Base-by-base conservation (phyloP, 2,329 filamentous ascomycete species). In the Aspergillus persii region DNA sequence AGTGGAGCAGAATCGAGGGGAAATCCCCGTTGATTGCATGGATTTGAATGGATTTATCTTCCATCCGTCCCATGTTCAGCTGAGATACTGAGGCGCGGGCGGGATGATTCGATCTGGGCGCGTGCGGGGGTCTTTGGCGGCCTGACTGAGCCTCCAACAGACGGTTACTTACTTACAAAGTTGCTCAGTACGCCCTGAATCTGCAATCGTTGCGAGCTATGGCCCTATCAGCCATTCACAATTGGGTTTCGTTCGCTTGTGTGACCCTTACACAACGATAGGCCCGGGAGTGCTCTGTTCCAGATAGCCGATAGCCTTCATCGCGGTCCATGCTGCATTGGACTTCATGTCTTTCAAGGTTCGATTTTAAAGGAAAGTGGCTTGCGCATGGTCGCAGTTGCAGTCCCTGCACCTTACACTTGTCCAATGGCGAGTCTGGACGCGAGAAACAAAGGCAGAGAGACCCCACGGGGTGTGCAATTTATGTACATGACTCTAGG, bases 81-180 rank as follows among this genome's bases (percentile, higher is more conserved):
- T 64, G 61, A 64, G 33, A 57, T 50, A 5, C 50, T 23, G 18
- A 23, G 52, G 47, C 7, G 30, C 30, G n/a, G 31, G 26, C 26
- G 56, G 49, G 18, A 55, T 61, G 51, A 63, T 58, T 63, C 48
- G 61, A 63, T 60, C 46, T 50, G 51, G 44, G 51, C 18, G 33
- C 50, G 46, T 65, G 59, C 61, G 61, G 63, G 61, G 57, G 18
- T 23, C 18, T 23, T 23, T 23, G 18, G 18, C 18, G 18, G 18
- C 18, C 18, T 23, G 18, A 23, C 18, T 23, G 18, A 23, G 18
- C 18, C 18, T 23, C 18, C 18, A 23, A 23, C 18, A 23, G 18
- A 23, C 18, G 18, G 18, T 23, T 23, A 23, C 18, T 23, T 23
- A 23, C 18, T 23, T 23, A 23, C 18, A 23, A 2, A 23, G 18